phyloP scores from a whole-genome alignment of 306 rosid genomes.

The Prinsepia uniflora region DNA sequence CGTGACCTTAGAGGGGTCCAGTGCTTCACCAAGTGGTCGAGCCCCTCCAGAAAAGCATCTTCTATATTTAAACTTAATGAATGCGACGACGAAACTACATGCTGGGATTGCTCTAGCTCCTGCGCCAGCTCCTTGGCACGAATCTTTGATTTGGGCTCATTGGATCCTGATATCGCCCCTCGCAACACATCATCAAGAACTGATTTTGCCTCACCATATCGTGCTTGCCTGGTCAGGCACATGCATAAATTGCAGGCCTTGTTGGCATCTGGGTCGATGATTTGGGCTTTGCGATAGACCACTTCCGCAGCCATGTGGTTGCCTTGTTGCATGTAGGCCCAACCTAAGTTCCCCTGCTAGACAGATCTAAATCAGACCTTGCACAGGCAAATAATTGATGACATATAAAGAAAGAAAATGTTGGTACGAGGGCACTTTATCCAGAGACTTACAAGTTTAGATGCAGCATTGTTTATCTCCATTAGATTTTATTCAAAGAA shows the following conservation, averaged over 20 bases:
- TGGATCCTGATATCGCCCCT: conserved; percentile 45
- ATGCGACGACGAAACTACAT: conserved; percentile 13
- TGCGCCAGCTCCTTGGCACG: conserved; percentile 51
- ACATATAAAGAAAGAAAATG: neutral
- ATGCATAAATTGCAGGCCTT: conserved; percentile 76
- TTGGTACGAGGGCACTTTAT: neutral
- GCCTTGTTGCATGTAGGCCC: conserved; percentile 90
- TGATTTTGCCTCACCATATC: conserved; percentile 45
- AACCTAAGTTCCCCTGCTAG: conserved; percentile 81
- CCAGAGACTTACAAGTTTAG: neutral
- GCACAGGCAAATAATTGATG: neutral
- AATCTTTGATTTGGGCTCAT: conserved; percentile 44
- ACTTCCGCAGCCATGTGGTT: conserved; percentile 68
- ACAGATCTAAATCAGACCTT: neutral
- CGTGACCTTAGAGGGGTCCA: conserved; percentile 59
- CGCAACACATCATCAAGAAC: conserved; percentile 47
- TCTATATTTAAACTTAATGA: conserved; percentile 33
- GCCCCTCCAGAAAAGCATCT: conserved; percentile 60
- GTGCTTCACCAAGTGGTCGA: conserved; percentile 51
- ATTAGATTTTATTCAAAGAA: neutral
- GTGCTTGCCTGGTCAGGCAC: conserved; percentile 58
- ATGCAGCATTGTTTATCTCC: neutral
- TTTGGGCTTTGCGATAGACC: conserved; percentile 71
- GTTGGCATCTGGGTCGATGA: conserved; percentile 74
- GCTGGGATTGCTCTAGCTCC: conserved; percentile 37